Evolutionary conservation across 2,329 filamentous ascomycete genomes (phyloP), one percentile per base, ranked within the genome.

Genomic region (Pseudopithomyces chartarum): DNA sequence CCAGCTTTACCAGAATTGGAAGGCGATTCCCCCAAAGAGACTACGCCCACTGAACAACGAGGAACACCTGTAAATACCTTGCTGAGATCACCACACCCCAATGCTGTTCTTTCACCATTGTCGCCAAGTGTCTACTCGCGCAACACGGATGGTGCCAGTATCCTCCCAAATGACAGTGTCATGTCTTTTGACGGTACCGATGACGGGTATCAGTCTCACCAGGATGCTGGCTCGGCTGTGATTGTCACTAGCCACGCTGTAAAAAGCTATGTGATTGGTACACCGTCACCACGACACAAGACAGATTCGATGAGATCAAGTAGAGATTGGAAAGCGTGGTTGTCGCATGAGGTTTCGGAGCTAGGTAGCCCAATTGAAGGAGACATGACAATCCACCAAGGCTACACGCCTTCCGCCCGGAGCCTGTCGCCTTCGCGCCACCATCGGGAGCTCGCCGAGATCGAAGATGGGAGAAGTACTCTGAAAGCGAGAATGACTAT

Each of bases 101-200:
- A 43, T 10, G 66, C 65, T 12, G 4, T 67, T 2, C 60, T 66
- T 38, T 70, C 68, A 0, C 73, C 71, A 13, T 58, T 80, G 46
- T 82, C 80, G 1, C 80, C 80, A 1, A 82, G 80, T 53, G 60
- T 82, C 11, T 82, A 82, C 56, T 81, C 80, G 4, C 69, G 76
- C 1, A 73, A 76, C 11, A 78, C 76, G 0, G 74, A 80, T 55
- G 76, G 74, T 12, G 64, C 55, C 60, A 79, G 58, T 62, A 74
- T 63, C 52, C 58, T 73, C 33, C 68, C 63, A 12, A 76, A 73
- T 36, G 71, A 74, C 32, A 77, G 69, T 52, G 64, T 69, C n/a
- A 56, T 67, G 48, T 73, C 71, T 54, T 61, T 75, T 12, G 52
- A 59, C 33, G 54, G 50, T 6, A 47, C 52, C 1, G 38, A 55